phyloP scores from a whole-genome alignment of 257 asterid species.

The Echium plantagineum region DNA sequence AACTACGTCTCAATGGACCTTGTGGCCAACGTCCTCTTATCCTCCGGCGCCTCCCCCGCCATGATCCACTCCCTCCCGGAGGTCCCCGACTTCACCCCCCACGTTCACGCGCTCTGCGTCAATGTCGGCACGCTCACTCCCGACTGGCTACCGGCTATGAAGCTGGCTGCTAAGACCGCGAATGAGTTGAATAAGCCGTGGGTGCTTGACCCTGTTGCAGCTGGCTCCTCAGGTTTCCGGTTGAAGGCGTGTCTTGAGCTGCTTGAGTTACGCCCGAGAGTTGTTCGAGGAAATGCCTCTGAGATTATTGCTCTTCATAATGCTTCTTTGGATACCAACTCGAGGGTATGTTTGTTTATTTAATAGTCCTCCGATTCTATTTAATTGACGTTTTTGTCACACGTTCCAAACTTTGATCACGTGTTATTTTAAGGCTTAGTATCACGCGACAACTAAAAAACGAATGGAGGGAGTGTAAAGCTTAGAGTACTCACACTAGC shows the following conservation, averaged over 20 bases:
- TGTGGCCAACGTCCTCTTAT: constrained; percentile 70
- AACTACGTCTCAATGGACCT: constrained; percentile 87
- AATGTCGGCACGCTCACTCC: constrained; percentile 64
- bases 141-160: constrained; percentile 82
- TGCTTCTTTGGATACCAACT: constrained; percentile 37
- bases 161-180: constrained; percentile 53
- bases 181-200: constrained; percentile 47
- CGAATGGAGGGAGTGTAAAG: no score
- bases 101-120: constrained; percentile 50
- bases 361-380: no score
- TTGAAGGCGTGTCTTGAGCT: constrained; percentile 34
- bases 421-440: no score
- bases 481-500: no score
- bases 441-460: no score
- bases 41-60: constrained; percentile 96
- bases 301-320: constrained; percentile 77
- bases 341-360: constrained; percentile 44
- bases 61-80: constrained; percentile 71
- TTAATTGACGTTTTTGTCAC: no score
- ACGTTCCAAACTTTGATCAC: no score
- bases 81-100: constrained; percentile 80
- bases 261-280: constrained; percentile 52
- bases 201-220: constrained; percentile 94
- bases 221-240: constrained; percentile 57
- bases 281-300: constrained; percentile 83